Conservation (phyloP, 345 rosid genomes). For the Pistacia integerrima region DNA sequence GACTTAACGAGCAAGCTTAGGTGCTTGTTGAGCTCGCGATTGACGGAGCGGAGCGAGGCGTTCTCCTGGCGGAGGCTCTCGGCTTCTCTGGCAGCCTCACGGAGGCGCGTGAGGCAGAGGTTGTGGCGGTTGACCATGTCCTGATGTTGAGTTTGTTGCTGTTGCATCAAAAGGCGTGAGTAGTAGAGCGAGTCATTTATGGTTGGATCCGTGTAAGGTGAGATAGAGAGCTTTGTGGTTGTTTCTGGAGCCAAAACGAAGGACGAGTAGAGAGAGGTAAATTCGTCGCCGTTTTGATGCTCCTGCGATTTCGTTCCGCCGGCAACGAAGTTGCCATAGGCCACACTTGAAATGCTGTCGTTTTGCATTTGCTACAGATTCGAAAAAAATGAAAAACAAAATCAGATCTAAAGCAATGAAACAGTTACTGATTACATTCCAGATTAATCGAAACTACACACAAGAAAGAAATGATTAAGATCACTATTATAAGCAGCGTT, state of each 20-base stretch:
- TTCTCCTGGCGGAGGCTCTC: slow-evolving; percentile 51
- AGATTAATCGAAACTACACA: neutral
- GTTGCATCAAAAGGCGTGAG: slow-evolving; percentile 41
- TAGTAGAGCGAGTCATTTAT: slow-evolving; percentile 22
- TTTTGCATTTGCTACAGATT: slow-evolving; percentile 29
- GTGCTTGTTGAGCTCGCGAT: slow-evolving; percentile 47
- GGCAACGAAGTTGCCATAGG: slow-evolving; percentile 17
- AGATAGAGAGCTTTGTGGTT: neutral
- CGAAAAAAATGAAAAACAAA: neutral
- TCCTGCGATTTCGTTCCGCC: slow-evolving; percentile 5
- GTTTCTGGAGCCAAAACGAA: slow-evolving; percentile 15
- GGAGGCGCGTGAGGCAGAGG: slow-evolving; percentile 47
- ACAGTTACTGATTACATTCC: neutral
- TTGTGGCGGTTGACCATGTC: slow-evolving; percentile 51
- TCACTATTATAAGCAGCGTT: neutral
- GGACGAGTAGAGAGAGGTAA: slow-evolving; percentile 28
- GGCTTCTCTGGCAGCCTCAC: slow-evolving; percentile 38
- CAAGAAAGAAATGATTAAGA: neutral
- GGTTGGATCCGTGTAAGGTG: slow-evolving; percentile 7
- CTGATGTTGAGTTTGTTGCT: slow-evolving; percentile 39
- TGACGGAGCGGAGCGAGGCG: slow-evolving; percentile 40
- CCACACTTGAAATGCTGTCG: slow-evolving; percentile 20
- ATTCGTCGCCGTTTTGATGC: slow-evolving; percentile 21
- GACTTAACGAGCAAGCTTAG: slow-evolving; percentile 36
- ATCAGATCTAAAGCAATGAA: slow-evolving; percentile 21